Percentiles rank a stretch among this genome's conserved stretches.
Conservation (phyloP, 345 rosid species). For the Rhodomyrtus tomentosa region DNA sequence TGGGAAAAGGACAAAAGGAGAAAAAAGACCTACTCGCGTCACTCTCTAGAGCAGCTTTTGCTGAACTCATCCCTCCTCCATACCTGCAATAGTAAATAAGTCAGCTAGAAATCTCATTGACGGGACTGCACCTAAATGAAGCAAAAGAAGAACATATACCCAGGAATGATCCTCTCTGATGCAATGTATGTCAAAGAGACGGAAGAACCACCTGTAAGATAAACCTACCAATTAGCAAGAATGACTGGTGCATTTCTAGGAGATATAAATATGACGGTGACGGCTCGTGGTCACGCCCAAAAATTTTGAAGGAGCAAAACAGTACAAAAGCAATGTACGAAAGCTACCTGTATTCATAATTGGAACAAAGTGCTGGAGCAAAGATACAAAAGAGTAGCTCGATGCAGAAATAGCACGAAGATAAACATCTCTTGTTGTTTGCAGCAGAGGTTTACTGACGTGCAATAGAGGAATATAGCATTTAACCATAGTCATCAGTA, state of each 20-base stretch:
- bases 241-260: background rate
- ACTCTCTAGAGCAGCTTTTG: slow-evolving; percentile 60
- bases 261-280: background rate
- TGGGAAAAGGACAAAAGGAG: background rate
- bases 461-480: background rate
- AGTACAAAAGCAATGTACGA: background rate
- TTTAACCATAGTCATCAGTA: background rate
- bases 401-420: slow-evolving; percentile 41
- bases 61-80: slow-evolving; percentile 71
- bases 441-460: slow-evolving; percentile 34
- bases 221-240: slow-evolving; percentile 1
- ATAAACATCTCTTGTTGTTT: slow-evolving; percentile 34
- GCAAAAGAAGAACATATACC: slow-evolving; percentile 13
- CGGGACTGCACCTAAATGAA: background rate
- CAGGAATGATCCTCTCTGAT: slow-evolving; percentile 39
- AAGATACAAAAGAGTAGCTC: slow-evolving; percentile 34
- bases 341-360: slow-evolving; percentile 34
- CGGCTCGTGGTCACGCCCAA: background rate
- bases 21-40: slow-evolving; percentile 27
- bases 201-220: slow-evolving; percentile 40
- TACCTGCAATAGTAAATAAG: slow-evolving; percentile 16
- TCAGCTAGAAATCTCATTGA: background rate
- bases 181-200: slow-evolving; percentile 52
- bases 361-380: slow-evolving; percentile 31
- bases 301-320: background rate